Evolutionary conservation across 2,329 filamentous ascomycete species (phyloP).

Genomic region (Trichoderma pleuroti): DNA sequence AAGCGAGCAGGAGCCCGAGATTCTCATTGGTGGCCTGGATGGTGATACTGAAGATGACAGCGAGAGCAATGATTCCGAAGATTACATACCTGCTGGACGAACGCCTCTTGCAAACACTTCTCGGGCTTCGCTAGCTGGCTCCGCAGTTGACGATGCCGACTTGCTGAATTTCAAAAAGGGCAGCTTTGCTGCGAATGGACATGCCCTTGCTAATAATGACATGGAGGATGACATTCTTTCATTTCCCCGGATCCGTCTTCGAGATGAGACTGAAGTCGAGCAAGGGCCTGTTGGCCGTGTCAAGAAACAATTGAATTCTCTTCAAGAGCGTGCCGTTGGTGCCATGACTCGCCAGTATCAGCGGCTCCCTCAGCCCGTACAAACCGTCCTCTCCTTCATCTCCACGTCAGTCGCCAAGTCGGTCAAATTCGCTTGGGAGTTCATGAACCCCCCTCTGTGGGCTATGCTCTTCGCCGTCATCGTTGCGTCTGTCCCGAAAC

Average conservation of each 20-base stretch:
- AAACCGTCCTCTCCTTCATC: constrained; percentile 32
- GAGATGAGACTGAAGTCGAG: constrained; percentile 40
- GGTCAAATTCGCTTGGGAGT: constrained; percentile 72
- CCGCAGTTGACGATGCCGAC: constrained; percentile 39
- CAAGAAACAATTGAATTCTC: constrained; percentile 29
- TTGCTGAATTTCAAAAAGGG: constrained; percentile 29
- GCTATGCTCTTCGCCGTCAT: constrained; percentile 91
- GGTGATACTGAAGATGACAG: constrained; percentile 39
- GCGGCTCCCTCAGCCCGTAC: constrained; percentile 42
- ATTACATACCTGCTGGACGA: constrained; percentile 53
- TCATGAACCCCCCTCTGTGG: constrained; percentile 98
- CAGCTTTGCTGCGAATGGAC: constrained; percentile 21
- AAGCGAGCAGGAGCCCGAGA: constrained; percentile 43
- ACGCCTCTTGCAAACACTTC: constrained; percentile 53
- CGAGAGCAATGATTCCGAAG: constrained; percentile 39
- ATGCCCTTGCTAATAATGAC: constrained; percentile 24
- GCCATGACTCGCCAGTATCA: constrained; percentile 31
- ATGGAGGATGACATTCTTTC: constrained; percentile 54
- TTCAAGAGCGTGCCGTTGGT: constrained; percentile 25
- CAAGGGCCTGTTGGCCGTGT: constrained; percentile 31
- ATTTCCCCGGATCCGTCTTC: constrained; percentile 55
- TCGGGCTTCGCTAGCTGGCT: constrained; percentile 46
- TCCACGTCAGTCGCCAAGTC: constrained; percentile 43
- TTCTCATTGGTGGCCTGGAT: constrained; percentile 40
- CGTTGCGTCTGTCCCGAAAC: constrained; percentile 77